A percentile compares a stretch with the other conserved stretches of the same genome.
Conservation (phyloP, 345 rosid genomes). For the Euphorbia lathyris region DNA sequence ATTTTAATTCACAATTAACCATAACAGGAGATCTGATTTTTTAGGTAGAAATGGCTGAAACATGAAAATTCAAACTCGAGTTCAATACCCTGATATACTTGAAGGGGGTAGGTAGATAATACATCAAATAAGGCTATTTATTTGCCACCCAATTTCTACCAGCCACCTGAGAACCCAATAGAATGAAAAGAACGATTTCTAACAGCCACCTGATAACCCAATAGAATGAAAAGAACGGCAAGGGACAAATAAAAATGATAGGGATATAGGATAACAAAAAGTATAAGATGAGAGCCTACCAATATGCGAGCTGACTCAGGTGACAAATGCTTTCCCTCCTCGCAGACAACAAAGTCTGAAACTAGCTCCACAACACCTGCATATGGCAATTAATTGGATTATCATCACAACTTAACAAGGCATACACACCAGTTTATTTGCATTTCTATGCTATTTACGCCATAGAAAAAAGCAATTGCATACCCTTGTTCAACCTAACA, state of each 20-base stretch:
- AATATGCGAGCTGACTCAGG: conserved; percentile 90
- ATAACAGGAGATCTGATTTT: not conserved
- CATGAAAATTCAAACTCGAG: too few relatives aligned
- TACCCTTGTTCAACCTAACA: conserved; percentile 90
- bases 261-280: not conserved
- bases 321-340: conserved; percentile 86
- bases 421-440: too few relatives aligned
- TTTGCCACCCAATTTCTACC: not conserved
- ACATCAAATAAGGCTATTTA: not conserved
- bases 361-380: conserved; percentile 89
- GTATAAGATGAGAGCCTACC: conserved; percentile 34
- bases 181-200: not conserved
- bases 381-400: not conserved
- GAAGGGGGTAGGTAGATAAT: too few relatives aligned
- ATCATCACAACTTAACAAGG: not conserved
- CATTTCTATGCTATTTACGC: not conserved
- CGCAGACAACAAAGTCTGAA: conserved; percentile 82
- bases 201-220: not conserved
- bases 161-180: not conserved
- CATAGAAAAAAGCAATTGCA: conserved; percentile 3
- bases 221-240: not conserved
- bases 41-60: too few relatives aligned
- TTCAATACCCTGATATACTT: too few relatives aligned
- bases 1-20: not conserved
- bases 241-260: not conserved